A percentile compares a stretch with the other conserved stretches of the same genome.
Conservation (phyloP, 1,284 basidiomycete species). For the Fereydounia khargensis region DNA sequence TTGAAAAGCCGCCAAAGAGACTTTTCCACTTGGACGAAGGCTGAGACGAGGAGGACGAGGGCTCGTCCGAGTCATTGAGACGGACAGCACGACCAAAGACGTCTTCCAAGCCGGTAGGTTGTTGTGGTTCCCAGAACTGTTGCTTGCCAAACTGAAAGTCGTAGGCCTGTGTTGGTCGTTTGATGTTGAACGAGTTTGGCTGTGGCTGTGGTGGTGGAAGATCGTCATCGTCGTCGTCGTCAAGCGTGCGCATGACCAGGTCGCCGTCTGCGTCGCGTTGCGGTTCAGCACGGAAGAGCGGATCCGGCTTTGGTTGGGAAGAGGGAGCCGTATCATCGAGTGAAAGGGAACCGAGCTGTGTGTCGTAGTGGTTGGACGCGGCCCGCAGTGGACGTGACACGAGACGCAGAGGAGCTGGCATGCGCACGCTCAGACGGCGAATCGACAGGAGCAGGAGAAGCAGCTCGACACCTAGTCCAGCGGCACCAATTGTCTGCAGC, state of each 20-base stretch:
- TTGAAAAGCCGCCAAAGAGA: too few species aligned
- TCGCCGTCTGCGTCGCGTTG: slow-evolving; percentile 21
- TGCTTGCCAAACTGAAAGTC: slow-evolving; percentile 39
- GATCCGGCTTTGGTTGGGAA: too few species aligned
- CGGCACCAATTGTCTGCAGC: background rate
- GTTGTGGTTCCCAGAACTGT: slow-evolving; percentile 34
- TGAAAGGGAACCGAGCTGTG: background rate
- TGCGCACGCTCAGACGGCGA: slow-evolving; percentile 1
- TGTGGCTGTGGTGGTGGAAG: background rate
- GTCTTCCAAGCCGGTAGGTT: slow-evolving; percentile 45
- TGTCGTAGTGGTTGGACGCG: background rate
- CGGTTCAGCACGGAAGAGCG: too few species aligned
- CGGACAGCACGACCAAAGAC: slow-evolving; percentile 28
- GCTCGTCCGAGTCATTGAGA: slow-evolving; percentile 18
- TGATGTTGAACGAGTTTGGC: too few species aligned
- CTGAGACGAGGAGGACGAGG: too few species aligned
- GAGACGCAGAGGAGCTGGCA: slow-evolving; percentile 12
- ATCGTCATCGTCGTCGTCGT: slow-evolving; percentile 8
- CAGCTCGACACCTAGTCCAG: background rate
- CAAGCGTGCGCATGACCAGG: slow-evolving; percentile 12
- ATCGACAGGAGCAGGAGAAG: background rate
- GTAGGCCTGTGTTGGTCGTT: slow-evolving; percentile 7
- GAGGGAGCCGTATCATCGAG: background rate
- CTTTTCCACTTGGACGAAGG: too few species aligned
- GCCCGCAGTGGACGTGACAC: slow-evolving; percentile 12